These are phyloP conservation scores for Gossypium turneri DNA, from an alignment of 345 rosid species.

Conservation along the genomic window DNA sequence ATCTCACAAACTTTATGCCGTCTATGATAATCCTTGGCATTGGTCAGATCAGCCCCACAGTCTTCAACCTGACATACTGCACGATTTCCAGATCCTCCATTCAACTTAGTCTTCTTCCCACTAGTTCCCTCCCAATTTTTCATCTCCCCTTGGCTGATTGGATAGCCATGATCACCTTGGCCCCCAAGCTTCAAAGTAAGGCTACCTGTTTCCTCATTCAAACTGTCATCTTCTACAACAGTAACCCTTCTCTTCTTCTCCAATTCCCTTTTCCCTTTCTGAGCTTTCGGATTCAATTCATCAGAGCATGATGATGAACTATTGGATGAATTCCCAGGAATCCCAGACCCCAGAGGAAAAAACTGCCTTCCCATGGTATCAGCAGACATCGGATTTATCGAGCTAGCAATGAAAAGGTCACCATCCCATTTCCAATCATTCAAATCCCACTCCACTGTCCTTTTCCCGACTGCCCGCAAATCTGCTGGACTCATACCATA, in stretches of 20 bases:
- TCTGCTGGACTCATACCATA: conserved; percentile 45
- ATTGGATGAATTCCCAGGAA: conserved; percentile 69
- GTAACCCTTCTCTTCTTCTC: conserved; percentile 80
- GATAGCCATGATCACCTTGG: conserved; percentile 51
- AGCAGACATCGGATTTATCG: conserved; percentile 43
- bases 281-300: conserved; percentile 50
- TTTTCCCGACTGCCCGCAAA: conserved; percentile 56
- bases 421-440: conserved; percentile 99
- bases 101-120: conserved; percentile 71
- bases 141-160: conserved; percentile 36
- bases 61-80: conserved; percentile 91
- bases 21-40: conserved; percentile 92
- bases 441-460: conserved; percentile 78
- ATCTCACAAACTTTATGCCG: conserved; percentile 94
- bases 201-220: conserved; percentile 38
- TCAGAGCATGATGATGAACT: conserved; percentile 85
- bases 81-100: conserved; percentile 50
- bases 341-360: conserved; percentile 43
- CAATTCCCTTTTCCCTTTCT: conserved; percentile 50
- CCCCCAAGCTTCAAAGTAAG: conserved; percentile 78
- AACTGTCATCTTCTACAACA: conserved; percentile 49
- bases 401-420: conserved; percentile 82
- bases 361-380: conserved; percentile 44
- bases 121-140: conserved; percentile 38
- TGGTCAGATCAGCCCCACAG: conserved; percentile 91